Evolutionary conservation across 805 yeast genomes (phyloP).

Genomic region (Yarrowia sp.): DNA sequence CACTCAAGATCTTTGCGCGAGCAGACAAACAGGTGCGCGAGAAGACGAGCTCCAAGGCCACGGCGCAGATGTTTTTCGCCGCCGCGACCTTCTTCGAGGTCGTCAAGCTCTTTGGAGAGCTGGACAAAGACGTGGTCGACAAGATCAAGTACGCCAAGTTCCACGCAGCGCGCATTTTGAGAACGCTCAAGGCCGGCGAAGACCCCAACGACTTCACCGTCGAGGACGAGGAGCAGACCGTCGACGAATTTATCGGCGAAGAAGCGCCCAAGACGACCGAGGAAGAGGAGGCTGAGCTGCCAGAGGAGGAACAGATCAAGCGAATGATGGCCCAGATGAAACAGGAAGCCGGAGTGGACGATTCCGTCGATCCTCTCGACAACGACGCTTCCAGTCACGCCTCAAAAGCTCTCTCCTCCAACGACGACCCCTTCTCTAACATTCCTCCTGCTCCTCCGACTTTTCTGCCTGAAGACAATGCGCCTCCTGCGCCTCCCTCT

Average conservation of each 20-base stretch:
- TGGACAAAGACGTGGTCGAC: slow-evolving; percentile 40
- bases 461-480: background rate
- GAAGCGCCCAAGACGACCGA: background rate
- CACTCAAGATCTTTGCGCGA: slow-evolving; percentile 55
- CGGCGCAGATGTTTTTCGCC: slow-evolving; percentile 54
- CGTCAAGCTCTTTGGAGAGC: slow-evolving; percentile 43
- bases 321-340: slow-evolving; percentile 11
- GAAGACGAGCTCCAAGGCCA: slow-evolving; percentile 46
- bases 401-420: background rate
- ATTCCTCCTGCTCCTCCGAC: slow-evolving; percentile 17
- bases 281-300: background rate
- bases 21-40: slow-evolving; percentile 50
- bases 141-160: slow-evolving; percentile 61
- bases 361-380: background rate
- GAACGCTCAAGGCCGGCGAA: slow-evolving; percentile 47
- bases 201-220: slow-evolving; percentile 57
- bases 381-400: too few species aligned
- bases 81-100: slow-evolving; percentile 54
- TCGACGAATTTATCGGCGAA: background rate
- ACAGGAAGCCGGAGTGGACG: background rate
- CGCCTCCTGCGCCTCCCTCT: slow-evolving; percentile 6
- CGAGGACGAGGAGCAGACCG: slow-evolving; percentile 31
- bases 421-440: background rate
- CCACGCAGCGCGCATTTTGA: slow-evolving; percentile 58
- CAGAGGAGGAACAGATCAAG: slow-evolving; percentile 1